Percentiles rank a stretch among this genome's conserved stretches.
Evolutionary conservation across 208 protist genomes (phyloP).

Genomic region (Leishmania aethiopica): DNA sequence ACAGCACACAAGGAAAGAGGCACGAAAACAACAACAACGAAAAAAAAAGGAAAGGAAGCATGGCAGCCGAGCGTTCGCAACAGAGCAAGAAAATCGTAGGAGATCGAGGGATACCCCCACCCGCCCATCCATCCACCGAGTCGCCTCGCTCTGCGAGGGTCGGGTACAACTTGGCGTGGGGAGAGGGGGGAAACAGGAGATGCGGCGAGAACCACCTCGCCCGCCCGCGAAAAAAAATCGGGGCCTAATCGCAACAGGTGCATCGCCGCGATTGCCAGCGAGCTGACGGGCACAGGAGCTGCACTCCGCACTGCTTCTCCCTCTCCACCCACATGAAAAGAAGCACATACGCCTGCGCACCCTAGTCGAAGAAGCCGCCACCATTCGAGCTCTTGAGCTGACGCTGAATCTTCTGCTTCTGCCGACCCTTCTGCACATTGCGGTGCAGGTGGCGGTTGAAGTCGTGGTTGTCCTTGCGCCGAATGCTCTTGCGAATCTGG

Average conservation of each 20-base stretch:
- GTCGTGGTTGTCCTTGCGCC: slow-evolving; percentile 62
- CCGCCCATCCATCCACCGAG: neutral
- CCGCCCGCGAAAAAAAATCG: neutral
- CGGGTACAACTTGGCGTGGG: neutral
- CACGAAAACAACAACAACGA: neutral
- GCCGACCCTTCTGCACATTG: slow-evolving; percentile 85
- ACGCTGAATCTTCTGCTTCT: slow-evolving; percentile 78
- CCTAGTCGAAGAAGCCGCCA: slow-evolving; percentile 59
- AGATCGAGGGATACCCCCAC: neutral
- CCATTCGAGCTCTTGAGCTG: slow-evolving; percentile 68
- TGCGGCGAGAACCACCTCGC: neutral
- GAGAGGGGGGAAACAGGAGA: neutral
- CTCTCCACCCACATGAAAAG: neutral
- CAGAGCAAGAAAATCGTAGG: neutral
- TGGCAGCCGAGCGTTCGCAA: neutral
- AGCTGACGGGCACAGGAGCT: neutral
- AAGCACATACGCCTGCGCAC: neutral
- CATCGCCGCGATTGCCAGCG: neutral
- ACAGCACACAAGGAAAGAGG: neutral
- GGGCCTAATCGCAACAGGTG: neutral
- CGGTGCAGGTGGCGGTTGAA: slow-evolving; percentile 82
- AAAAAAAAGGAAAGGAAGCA: slow-evolving; percentile 1
- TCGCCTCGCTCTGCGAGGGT: neutral
- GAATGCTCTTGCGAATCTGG: slow-evolving; percentile 64
- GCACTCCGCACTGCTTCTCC: neutral